Evolutionary conservation across 1,139 yeast species (phyloP), one percentile per base, ranked within the genome.

Genomic region (Geotrichum citri-aurantii): DNA sequence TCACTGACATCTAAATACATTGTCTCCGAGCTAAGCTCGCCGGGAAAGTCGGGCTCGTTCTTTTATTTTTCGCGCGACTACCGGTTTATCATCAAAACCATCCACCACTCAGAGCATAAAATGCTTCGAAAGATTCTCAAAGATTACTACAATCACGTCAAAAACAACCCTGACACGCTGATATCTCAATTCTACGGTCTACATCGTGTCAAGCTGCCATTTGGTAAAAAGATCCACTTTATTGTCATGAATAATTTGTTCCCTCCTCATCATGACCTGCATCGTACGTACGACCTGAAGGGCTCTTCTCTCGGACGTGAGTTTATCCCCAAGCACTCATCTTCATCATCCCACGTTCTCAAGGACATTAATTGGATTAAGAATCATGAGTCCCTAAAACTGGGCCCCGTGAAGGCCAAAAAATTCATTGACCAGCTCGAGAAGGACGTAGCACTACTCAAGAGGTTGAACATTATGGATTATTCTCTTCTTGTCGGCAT

Each of bases 41-140:
- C 98, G 0, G 99, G 99, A 2, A 93, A 93, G 72, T 86, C 95
- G 67, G 99, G 99, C 0, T 90, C 97, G 0, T 92, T 93, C 69
- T 93, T 93, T 70, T 93, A 93, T 74, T 95, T 88, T 72, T 90
- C 97, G 12, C 79, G 97, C 64, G 99, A 95, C 74, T 91, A 86
- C 74, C 81, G 95, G 63, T 93, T 88, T 72, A 93, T 93, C 68
- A 95, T 93, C 73, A 93, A 93, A 71, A 93, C 99, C 0, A 89
- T 95, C 61, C 97, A 90, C 70, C 96, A 89, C 68, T 77, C 95
- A 1, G 99, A 93, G 69, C 98, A 93, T 74, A 83, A 83, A 63
- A 95, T 88, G 72, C 74, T 93, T 62, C 79, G 96, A 65, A 79
- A 78, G 63, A 84, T 90, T 47, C 78, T 93, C 56, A 82, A 83